These are phyloP conservation scores for Lantana camara DNA, from an alignment of 257 asterid genomes.

Conservation along the genomic window DNA sequence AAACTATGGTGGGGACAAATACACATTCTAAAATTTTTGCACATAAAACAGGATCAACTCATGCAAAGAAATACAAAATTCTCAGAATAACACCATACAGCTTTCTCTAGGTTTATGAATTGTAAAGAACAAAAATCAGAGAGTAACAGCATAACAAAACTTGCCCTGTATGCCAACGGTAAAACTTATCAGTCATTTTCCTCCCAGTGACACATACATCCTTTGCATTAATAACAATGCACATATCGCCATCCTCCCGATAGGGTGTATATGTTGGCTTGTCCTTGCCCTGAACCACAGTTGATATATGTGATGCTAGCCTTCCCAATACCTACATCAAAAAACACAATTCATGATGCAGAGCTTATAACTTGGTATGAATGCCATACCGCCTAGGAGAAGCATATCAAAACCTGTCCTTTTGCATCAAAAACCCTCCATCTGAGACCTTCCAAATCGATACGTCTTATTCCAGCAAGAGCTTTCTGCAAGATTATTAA, in stretches of 20 bases:
- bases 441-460: slow-evolving; percentile 81
- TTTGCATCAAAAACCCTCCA: slow-evolving; percentile 98
- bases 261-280: slow-evolving; percentile 86
- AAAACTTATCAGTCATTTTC: slow-evolving; percentile 90
- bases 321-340: slow-evolving; percentile 80
- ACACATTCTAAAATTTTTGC: too few species aligned
- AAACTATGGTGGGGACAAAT: too few species aligned
- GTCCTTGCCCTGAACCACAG: slow-evolving; percentile 96
- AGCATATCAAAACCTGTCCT: slow-evolving; percentile 67
- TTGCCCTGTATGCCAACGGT: slow-evolving; percentile 95
- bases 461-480: slow-evolving; percentile 82
- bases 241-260: slow-evolving; percentile 88
- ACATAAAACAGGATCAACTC: slow-evolving; percentile 3
- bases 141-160: slow-evolving; percentile 19
- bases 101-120: not conserved
- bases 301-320: slow-evolving; percentile 85
- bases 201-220: slow-evolving; percentile 90
- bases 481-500: slow-evolving; percentile 64
- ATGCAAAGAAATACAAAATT: not conserved
- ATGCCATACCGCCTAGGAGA: not conserved
- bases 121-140: slow-evolving; percentile 17
- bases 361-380: slow-evolving; percentile 1
- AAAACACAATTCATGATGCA: not conserved
- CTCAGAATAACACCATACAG: not conserved
- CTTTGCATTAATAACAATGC: slow-evolving; percentile 84